These are phyloP conservation scores for Trichoderma afroharzianum DNA, from an alignment of 2,329 filamentous ascomycete genomes.

Conservation along the genomic window DNA sequence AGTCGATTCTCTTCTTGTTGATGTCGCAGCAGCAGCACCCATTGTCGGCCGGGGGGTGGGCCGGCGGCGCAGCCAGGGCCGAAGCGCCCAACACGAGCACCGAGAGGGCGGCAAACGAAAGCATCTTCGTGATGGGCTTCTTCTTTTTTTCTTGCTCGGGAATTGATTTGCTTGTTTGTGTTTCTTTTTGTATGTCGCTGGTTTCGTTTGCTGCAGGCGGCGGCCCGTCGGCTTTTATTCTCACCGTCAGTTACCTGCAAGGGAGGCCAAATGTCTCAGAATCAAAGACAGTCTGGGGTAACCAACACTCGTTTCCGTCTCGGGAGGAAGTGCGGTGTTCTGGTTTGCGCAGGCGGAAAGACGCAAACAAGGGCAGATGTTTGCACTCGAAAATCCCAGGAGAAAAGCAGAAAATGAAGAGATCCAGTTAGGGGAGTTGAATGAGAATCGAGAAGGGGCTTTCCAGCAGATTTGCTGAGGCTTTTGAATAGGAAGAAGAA, in stretches of 20 bases:
- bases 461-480: neutral
- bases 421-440: neutral
- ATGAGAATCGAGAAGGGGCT: neutral
- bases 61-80: slow-evolving; percentile 22
- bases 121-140: slow-evolving; percentile 18
- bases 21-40: slow-evolving; percentile 36
- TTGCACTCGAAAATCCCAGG: neutral
- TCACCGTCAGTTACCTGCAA: neutral
- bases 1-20: slow-evolving; percentile 24
- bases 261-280: neutral
- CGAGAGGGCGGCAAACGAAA: slow-evolving; percentile 7
- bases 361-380: neutral
- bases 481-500: neutral
- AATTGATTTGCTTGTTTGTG: neutral
- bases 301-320: neutral
- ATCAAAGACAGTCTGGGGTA: neutral
- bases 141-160: neutral
- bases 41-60: slow-evolving; percentile 4
- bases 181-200: neutral
- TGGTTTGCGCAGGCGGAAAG: neutral
- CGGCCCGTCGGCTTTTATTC: neutral
- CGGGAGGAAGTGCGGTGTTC: neutral
- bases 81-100: slow-evolving; percentile 23
- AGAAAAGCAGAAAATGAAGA: neutral
- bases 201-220: neutral